Evolutionary conservation across 306 rosid species (phyloP).

Genomic region (Prosopis cineraria): DNA sequence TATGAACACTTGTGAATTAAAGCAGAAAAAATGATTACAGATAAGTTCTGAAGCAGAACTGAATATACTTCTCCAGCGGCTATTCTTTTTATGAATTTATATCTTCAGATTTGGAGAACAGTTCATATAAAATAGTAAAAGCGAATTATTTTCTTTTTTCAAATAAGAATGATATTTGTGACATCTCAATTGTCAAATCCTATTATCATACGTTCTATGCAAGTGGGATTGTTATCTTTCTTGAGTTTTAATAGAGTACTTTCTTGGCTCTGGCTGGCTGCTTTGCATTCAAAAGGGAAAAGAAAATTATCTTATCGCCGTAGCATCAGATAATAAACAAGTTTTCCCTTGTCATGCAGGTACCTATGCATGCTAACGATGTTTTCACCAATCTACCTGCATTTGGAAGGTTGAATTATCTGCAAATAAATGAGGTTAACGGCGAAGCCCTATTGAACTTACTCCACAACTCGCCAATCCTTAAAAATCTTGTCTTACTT

Average conservation of each 20-base stretch:
- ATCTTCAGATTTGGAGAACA: too few relatives aligned
- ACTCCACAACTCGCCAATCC: conserved; percentile 45
- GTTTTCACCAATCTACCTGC: conserved; percentile 35
- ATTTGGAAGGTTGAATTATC: conserved; percentile 35
- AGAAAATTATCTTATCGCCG: background rate
- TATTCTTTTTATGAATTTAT: background rate
- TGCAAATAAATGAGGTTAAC: conserved; percentile 43
- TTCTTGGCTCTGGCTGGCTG: background rate
- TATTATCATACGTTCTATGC: background rate
- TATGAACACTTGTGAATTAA: background rate
- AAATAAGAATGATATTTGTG: too few relatives aligned
- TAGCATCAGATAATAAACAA: background rate
- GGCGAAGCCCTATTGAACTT: conserved; percentile 41
- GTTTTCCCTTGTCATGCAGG: conserved; percentile 26
- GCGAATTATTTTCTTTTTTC: too few relatives aligned
- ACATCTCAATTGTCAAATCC: too few relatives aligned
- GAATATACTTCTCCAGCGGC: background rate
- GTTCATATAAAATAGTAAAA: too few relatives aligned
- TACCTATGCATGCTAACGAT: conserved; percentile 13
- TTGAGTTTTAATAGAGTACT: background rate
- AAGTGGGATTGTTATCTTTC: background rate
- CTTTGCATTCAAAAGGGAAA: background rate
- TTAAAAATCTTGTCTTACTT: conserved; percentile 38
- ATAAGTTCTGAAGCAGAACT: background rate
- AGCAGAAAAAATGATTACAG: background rate